Evolutionary conservation across 805 yeast genomes (phyloP).

Genomic region (Wickerhamiella alocasiicola): DNA sequence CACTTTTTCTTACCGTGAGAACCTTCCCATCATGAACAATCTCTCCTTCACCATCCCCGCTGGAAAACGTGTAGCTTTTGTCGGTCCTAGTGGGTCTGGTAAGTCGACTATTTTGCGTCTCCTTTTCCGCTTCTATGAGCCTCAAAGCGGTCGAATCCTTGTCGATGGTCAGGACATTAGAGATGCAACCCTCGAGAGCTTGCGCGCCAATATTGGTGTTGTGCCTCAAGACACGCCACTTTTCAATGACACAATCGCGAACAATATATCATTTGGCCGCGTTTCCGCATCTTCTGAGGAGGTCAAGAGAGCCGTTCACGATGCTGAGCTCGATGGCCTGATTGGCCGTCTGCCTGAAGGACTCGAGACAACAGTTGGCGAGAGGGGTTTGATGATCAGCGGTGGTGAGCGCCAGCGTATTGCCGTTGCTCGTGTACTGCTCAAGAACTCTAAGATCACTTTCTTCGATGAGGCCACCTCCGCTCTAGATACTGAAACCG

Average conservation of each 20-base stretch:
- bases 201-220: slow-evolving; percentile 69
- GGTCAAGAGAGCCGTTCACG: slow-evolving; percentile 46
- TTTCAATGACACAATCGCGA: slow-evolving; percentile 79
- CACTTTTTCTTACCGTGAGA: slow-evolving; percentile 82
- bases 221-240: slow-evolving; percentile 97
- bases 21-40: slow-evolving; percentile 69
- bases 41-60: slow-evolving; percentile 80
- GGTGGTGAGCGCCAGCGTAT: slow-evolving; percentile 98
- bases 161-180: slow-evolving; percentile 84
- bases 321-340: slow-evolving; percentile 56
- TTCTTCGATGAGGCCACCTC: slow-evolving; percentile 95
- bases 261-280: slow-evolving; percentile 79
- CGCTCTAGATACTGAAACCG: slow-evolving; percentile 94
- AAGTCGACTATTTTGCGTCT: slow-evolving; percentile 78
- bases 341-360: slow-evolving; percentile 73
- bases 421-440: slow-evolving; percentile 81
- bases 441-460: slow-evolving; percentile 78
- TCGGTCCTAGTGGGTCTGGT: slow-evolving; percentile 94
- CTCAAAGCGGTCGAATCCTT: slow-evolving; percentile 58
- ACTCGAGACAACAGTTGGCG: slow-evolving; percentile 78
- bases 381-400: slow-evolving; percentile 93
- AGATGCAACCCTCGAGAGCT: slow-evolving; percentile 58
- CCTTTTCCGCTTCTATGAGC: slow-evolving; percentile 84
- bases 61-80: slow-evolving; percentile 84
- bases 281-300: slow-evolving; percentile 62